Percentiles rank a stretch among this genome's conserved stretches.
Conservation (phyloP, 768 basidiomycete species). For the Mycena galericulata region DNA sequence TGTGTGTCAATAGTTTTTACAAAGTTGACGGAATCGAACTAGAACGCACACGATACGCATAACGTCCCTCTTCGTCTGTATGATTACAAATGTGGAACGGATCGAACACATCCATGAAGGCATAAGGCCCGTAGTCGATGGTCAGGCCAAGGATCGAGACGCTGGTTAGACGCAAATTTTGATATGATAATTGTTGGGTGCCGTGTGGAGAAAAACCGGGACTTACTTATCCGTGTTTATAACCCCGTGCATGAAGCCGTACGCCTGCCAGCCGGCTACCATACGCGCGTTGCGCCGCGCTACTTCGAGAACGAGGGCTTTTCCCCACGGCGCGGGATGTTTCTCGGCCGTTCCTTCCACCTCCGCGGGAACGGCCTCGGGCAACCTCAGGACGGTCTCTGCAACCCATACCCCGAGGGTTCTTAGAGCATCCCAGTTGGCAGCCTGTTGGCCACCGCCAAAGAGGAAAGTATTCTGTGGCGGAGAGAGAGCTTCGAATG, state of each 20-base stretch:
- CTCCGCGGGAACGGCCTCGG: not conserved
- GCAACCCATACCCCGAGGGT: slow-evolving; percentile 82
- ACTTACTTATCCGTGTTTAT: slow-evolving; percentile 96
- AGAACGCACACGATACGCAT: slow-evolving; percentile 68
- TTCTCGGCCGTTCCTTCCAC: slow-evolving; percentile 49
- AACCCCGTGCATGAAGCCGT: slow-evolving; percentile 96
- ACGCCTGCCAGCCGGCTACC: slow-evolving; percentile 96
- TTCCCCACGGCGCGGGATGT: slow-evolving; percentile 69
- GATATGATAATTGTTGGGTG: slow-evolving; percentile 20
- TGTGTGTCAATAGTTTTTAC: too few relatives aligned
- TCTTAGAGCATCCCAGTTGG: slow-evolving; percentile 81
- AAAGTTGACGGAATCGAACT: not conserved
- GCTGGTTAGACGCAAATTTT: slow-evolving; percentile 47
- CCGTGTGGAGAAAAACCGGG: not conserved
- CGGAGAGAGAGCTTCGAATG: slow-evolving; percentile 88
- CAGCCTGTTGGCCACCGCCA: slow-evolving; percentile 80
- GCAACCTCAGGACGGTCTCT: slow-evolving; percentile 66
- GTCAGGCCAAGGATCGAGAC: slow-evolving; percentile 82
- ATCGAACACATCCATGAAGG: slow-evolving; percentile 96
- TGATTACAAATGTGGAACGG: slow-evolving; percentile 92
- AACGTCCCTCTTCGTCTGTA: slow-evolving; percentile 81
- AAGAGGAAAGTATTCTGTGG: slow-evolving; percentile 74
- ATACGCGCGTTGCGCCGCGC: slow-evolving; percentile 89
- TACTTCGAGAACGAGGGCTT: slow-evolving; percentile 78
- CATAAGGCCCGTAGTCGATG: slow-evolving; percentile 89